phyloP scores from a whole-genome alignment of 2,329 filamentous ascomycete species.

The Talaromyces marneffei region DNA sequence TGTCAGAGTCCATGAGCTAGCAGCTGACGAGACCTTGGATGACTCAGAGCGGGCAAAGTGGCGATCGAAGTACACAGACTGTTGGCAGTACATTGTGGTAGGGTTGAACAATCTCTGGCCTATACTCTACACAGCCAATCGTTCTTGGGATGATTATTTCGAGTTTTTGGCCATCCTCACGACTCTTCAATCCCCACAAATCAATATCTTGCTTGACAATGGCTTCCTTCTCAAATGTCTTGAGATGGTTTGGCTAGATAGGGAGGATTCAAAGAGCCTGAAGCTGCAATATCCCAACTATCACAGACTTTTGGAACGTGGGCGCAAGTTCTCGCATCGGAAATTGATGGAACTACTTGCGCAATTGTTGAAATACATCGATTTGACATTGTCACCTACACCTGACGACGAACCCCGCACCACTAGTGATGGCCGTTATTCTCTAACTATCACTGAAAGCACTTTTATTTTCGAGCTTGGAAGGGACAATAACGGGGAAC shows the following conservation, averaged over 20 bases:
- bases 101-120: constrained; percentile 56
- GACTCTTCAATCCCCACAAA: constrained; percentile 54
- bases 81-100: constrained; percentile 33
- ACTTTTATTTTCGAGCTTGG: constrained; percentile 31
- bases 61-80: constrained; percentile 24
- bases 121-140: constrained; percentile 55
- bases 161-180: constrained; percentile 63
- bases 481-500: constrained; percentile 26
- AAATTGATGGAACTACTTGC: constrained; percentile 40
- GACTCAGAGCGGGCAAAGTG: constrained; percentile 23
- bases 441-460: constrained; percentile 31
- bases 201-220: constrained; percentile 53
- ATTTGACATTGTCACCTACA: constrained; percentile 29
- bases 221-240: constrained; percentile 57
- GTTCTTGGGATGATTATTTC: constrained; percentile 74
- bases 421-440: constrained; percentile 26
- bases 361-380: constrained; percentile 33
- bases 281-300: constrained; percentile 49
- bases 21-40: constrained; percentile 22
- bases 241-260: constrained; percentile 58
- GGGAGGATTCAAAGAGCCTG: constrained; percentile 44
- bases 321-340: constrained; percentile 40
- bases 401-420: constrained; percentile 22
- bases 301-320: constrained; percentile 40
- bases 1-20: constrained; percentile 45